Evolutionary conservation across 2,329 filamentous ascomycete species (phyloP).

Genomic region (Corinectria fuckeliana): DNA sequence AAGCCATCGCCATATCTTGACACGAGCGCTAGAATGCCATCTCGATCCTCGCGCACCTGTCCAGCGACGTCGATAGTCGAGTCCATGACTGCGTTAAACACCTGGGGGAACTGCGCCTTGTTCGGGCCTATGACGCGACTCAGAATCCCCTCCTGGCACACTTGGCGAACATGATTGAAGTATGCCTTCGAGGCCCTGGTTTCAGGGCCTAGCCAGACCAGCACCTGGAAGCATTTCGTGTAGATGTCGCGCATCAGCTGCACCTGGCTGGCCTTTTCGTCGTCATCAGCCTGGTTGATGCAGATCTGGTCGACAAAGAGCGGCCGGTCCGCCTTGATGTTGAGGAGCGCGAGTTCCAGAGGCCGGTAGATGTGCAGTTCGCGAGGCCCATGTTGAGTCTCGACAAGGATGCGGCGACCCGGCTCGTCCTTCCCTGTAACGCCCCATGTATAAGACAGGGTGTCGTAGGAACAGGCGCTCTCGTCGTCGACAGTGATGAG

Average conservation of each 20-base stretch:
- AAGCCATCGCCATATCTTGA: conserved; percentile 28
- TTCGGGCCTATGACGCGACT: conserved; percentile 35
- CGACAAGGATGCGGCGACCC: conserved; percentile 38
- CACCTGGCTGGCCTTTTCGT: conserved; percentile 39
- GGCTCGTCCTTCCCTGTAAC: conserved; percentile 17
- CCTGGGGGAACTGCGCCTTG: conserved; percentile 25
- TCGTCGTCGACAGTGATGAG: conserved; percentile 35
- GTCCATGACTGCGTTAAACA: conserved; percentile 42
- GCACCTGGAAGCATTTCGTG: conserved; percentile 23
- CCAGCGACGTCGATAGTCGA: conserved; percentile 24
- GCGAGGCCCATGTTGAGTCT: conserved; percentile 14
- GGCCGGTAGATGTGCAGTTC: conserved; percentile 36
- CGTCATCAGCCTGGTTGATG: conserved; percentile 38
- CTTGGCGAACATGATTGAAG: conserved; percentile 24
- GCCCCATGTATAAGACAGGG: conserved; percentile 44
- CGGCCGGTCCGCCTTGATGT: conserved; percentile 11
- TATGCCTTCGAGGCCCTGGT: conserved; percentile 30
- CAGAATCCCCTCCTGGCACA: conserved; percentile 31
- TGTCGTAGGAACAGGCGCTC: conserved; percentile 30
- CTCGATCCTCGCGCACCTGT: conserved; percentile 32
- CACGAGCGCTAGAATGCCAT: conserved; percentile 37
- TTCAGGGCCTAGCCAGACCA: conserved; percentile 40
- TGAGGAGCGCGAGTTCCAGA: conserved; percentile 40
- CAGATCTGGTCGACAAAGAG: conserved; percentile 44
- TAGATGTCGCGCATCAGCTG: conserved; percentile 42